These are phyloP conservation scores for Celoporthe dispersa DNA, from an alignment of 2,329 filamentous ascomycete species.

Conservation along the genomic window DNA sequence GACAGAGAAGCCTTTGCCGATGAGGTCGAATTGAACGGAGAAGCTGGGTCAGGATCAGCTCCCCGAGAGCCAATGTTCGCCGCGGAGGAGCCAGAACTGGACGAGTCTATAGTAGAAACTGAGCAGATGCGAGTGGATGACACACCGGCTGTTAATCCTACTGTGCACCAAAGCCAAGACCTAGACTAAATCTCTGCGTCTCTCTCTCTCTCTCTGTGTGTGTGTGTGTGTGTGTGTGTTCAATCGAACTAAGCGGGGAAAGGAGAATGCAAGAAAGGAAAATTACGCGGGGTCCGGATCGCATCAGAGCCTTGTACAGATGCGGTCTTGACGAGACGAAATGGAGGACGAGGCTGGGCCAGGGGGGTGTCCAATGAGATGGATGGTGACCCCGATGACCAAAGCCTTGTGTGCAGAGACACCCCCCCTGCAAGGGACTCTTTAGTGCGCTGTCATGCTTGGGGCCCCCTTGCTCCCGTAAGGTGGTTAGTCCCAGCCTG, in stretches of 20 bases:
- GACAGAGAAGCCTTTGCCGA: no score
- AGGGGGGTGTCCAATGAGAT: neutral
- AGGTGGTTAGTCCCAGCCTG: constrained; percentile 1
- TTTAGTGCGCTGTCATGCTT: neutral
- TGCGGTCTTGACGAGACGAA: neutral
- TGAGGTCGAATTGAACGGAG: no score
- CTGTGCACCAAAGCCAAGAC: no score
- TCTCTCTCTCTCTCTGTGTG: no score
- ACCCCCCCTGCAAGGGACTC: neutral
- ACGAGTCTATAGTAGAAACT: no score
- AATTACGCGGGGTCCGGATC: neutral
- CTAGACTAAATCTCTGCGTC: no score
- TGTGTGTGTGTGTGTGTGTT: no score
- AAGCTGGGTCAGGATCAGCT: no score
- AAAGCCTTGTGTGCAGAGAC: constrained; percentile 1
- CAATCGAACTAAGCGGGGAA: neutral
- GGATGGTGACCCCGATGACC: constrained; percentile 6
- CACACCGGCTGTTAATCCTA: no score
- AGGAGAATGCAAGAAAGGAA: neutral
- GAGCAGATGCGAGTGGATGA: no score
- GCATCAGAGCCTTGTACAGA: neutral
- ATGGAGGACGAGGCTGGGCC: constrained; percentile 3
- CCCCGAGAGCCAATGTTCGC: no score
- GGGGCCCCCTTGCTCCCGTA: neutral
- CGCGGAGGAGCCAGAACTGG: no score